Evolutionary conservation across 768 basidiomycete genomes (phyloP), one percentile per base, ranked within the genome.

Genomic region (Tephrocybe sp.): DNA sequence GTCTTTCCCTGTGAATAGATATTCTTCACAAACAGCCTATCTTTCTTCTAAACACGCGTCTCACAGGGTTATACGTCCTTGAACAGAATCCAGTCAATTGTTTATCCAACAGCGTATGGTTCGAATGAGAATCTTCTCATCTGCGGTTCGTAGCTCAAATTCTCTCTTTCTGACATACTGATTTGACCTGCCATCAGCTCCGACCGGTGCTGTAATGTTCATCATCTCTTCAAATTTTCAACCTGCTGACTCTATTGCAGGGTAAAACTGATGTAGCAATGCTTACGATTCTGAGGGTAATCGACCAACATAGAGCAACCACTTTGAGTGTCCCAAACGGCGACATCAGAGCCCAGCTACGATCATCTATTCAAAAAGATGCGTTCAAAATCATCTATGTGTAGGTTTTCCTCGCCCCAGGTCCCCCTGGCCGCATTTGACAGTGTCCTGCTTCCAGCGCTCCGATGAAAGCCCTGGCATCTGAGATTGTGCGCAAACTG

Each of bases 221-320:
- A 16, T 12, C 7, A 8, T 19, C 36, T 19, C n/a, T n/a, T 40
- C 25, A 25, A 27, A 44, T 11, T n/a, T 16, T 32, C 27, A 30
- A 21, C 44, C 39, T 21, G 35, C 48, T 64, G 43, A 59, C 49
- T 18, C 44, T 9, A 47, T 49, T 44, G 28, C 58, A 95, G 93
- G 97, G 97, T 68, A 99, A 99, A 91, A 99, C 97, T 0, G 97
- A 99, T 67, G 88, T 99, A 0, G 97, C 97, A 0, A 89, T 98
- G 83, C 76, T 99, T 61, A 79, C 92, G 3, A 87, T 99, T 53
- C 79, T 99, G 39, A 89, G 94, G 25, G 89, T 95, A 24, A 70
- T 98, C 38, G 73, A 84, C 41, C 92, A 93, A 59, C 80, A 96
- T 64, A 62, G 70, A 9, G 54, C 62, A 22, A 47, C 49, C 58